Conservation (phyloP, 1,139 yeast species). For the Yamadazyma mexicana region DNA sequence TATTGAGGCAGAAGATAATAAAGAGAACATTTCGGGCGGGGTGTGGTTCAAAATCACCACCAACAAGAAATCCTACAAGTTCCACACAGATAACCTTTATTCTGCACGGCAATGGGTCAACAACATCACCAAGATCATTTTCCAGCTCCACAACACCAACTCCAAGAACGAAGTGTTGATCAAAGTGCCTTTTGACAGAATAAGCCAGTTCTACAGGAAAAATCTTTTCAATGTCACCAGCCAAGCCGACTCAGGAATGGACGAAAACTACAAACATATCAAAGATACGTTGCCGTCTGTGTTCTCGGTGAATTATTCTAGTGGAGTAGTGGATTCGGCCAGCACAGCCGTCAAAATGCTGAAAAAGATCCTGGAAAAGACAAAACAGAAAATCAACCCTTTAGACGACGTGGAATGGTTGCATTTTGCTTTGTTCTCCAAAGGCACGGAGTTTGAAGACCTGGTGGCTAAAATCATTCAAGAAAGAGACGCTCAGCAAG, state of each 20-base stretch:
- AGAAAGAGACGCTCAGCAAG: neutral
- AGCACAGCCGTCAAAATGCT: conserved; percentile 11
- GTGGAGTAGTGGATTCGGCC: neutral
- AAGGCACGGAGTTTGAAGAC: conserved; percentile 28
- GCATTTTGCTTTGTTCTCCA: conserved; percentile 62
- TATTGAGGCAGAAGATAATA: conserved; percentile 29
- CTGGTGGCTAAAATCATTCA: conserved; percentile 22
- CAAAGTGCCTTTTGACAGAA: conserved; percentile 70
- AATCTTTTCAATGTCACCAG: conserved; percentile 15
- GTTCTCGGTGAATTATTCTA: conserved; percentile 7
- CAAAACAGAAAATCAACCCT: neutral
- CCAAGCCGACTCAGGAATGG: conserved; percentile 9
- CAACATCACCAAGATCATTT: conserved; percentile 70
- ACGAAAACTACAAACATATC: conserved; percentile 4
- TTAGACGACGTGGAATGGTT: conserved; percentile 57
- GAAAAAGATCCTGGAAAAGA: conserved; percentile 2
- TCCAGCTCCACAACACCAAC: conserved; percentile 61
- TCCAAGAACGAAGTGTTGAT: conserved; percentile 72
- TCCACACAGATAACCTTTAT: conserved; percentile 70
- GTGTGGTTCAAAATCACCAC: conserved; percentile 61
- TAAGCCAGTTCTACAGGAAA: conserved; percentile 32
- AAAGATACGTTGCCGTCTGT: conserved; percentile 10
- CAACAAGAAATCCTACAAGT: conserved; percentile 57
- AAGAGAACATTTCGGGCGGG: conserved; percentile 29
- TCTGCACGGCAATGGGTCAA: conserved; percentile 83